Evolutionary conservation across 352 stramenopile species (phyloP), one percentile per base, ranked within the genome.

Genomic region (Globisporangium cystogenes): DNA sequence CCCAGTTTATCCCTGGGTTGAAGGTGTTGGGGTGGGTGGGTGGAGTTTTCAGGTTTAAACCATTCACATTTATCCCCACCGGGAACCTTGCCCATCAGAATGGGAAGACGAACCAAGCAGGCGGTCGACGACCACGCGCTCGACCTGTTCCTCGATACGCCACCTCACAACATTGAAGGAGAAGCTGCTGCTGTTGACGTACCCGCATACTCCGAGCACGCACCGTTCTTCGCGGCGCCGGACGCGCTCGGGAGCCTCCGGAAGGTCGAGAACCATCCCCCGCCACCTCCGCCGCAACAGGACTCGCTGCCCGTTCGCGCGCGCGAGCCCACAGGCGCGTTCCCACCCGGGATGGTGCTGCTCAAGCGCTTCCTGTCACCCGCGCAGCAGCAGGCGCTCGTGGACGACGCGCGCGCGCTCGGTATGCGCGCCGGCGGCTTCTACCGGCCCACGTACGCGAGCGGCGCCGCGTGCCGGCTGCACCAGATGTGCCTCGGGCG

Each of bases 401-500:
- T 86, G 3, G 39, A 83, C 21, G 73, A 82, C 27, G 64, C 77
- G 14, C 68, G 64, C 4, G 18, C n/a, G 11, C 72, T 86, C 58
- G 78, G 76, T 1, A 21, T 83, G 29, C 57, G 53, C 10, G 15
- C 47, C 31, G 74, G 76, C 7, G 76, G 74, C 1, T 87, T 86
- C 54, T 89, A 86, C 57, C 79, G 74, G 43, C 78, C 78, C 10
- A 82, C 72, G 49, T 89, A 87, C 53, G 76, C 75, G 21, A 86
- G 76, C 42, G 78, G 78, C 31, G 76, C 75, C 60, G 84, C 84
- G 64, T 87, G 76, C 54, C 73, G 76, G 20, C 62, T 87, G 69
- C 78, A 87, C 41, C 76, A 87, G 49, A 89, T 87, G 75, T 89
- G 78, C 42, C 60, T 86, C 21, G 78, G 78, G 16, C 65, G 67